Conservation (phyloP, 768 basidiomycete species). For the Sistotremastrum niveocremeum region DNA sequence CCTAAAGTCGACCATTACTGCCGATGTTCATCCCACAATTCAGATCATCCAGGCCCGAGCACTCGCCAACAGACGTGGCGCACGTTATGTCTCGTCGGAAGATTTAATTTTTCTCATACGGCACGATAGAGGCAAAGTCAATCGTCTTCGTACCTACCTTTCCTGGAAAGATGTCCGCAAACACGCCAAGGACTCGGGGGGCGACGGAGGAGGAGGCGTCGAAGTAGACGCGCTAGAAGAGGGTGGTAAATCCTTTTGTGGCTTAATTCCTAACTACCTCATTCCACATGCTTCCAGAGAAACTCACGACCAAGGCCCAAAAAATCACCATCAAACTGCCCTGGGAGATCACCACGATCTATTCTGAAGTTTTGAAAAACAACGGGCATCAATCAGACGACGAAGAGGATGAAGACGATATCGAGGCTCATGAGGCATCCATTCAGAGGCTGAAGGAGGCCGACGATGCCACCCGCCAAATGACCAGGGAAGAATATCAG, state of each 20-base stretch:
- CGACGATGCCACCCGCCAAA: conserved; percentile 86
- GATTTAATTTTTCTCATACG: conserved; percentile 95
- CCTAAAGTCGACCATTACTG: background rate
- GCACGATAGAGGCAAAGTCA: conserved; percentile 87
- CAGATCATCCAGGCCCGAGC: conserved; percentile 85
- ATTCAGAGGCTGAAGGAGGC: conserved; percentile 86
- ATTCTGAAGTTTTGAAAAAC: conserved; percentile 69
- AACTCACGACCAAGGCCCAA: conserved; percentile 69
- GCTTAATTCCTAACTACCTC: background rate
- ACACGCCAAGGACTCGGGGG: conserved; percentile 82
- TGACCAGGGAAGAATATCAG: conserved; percentile 95
- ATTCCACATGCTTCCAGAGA: conserved; percentile 33
- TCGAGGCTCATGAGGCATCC: conserved; percentile 92
- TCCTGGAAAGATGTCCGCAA: conserved; percentile 97
- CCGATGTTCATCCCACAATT: background rate
- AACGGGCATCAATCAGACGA: conserved; percentile 79
- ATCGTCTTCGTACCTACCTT: conserved; percentile 81
- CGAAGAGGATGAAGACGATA: conserved; percentile 91
- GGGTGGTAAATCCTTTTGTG: conserved; percentile 36
- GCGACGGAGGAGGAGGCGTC: conserved; percentile 64
- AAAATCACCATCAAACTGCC: conserved; percentile 92
- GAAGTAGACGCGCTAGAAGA: conserved; percentile 80
- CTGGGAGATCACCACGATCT: conserved; percentile 90
- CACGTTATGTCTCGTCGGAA: conserved; percentile 79
- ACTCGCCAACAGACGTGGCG: conserved; percentile 68